phyloP scores from a whole-genome alignment of 2,329 filamentous ascomycete genomes.

The Ascomycota sp. region DNA sequence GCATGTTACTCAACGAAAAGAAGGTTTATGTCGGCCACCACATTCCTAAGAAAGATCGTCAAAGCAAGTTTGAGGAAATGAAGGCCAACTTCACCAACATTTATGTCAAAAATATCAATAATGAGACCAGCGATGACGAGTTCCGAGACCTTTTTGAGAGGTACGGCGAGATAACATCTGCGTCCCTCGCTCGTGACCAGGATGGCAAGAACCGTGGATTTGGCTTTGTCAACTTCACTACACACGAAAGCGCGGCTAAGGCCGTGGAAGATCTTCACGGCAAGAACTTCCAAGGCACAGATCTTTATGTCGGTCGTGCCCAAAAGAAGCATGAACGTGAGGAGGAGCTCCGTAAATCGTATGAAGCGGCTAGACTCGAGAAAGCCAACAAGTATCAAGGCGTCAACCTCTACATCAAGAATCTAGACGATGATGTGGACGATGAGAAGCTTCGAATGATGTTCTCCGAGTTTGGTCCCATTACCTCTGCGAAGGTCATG shows the following conservation, averaged over 20 bases:
- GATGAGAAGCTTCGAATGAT: slow-evolving; percentile 94
- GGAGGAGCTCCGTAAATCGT: slow-evolving; percentile 96
- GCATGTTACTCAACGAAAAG: slow-evolving; percentile 99
- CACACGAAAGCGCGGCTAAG: slow-evolving; percentile 66
- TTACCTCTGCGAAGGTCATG: slow-evolving; percentile 99
- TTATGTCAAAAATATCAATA: slow-evolving; percentile 94
- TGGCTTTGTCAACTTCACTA: slow-evolving; percentile 89
- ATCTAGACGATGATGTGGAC: slow-evolving; percentile 88
- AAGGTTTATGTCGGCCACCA: slow-evolving; percentile 99
- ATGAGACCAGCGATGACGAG: slow-evolving; percentile 74
- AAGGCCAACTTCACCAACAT: slow-evolving; percentile 99
- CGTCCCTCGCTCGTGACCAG: slow-evolving; percentile 71
- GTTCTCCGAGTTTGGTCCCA: slow-evolving; percentile 78
- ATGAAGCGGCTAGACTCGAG: slow-evolving; percentile 91
- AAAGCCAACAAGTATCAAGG: slow-evolving; percentile 99
- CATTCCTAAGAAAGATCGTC: slow-evolving; percentile 98
- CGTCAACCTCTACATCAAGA: slow-evolving; percentile 99
- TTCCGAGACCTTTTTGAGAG: slow-evolving; percentile 86
- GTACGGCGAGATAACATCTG: slow-evolving; percentile 87
- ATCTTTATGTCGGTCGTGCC: slow-evolving; percentile 91
- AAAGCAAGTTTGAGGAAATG: slow-evolving; percentile 99
- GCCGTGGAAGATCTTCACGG: slow-evolving; percentile 87
- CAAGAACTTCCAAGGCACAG: slow-evolving; percentile 81
- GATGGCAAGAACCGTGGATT: slow-evolving; percentile 92
- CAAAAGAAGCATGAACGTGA: slow-evolving; percentile 99